Percentiles rank a stretch among this genome's conserved stretches.
Evolutionary conservation across 257 asterid species (phyloP).

Genomic region (Linaria vulgaris): DNA sequence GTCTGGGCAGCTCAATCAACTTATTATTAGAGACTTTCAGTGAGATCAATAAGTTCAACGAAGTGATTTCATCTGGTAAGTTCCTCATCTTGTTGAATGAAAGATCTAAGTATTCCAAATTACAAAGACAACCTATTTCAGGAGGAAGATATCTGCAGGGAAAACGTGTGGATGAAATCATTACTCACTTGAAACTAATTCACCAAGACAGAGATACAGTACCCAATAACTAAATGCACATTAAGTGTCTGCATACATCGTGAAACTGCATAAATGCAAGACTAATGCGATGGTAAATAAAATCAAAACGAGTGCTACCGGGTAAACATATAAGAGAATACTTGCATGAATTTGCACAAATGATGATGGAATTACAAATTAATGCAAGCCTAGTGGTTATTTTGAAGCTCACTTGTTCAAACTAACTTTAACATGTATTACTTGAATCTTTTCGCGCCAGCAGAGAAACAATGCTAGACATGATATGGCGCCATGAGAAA

Average conservation of each 20-base stretch:
- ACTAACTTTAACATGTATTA: neutral
- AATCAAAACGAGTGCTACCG: neutral
- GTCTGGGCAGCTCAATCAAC: conserved; percentile 68
- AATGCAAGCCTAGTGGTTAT: neutral
- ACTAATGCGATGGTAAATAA: neutral
- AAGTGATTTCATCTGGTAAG: conserved; percentile 76
- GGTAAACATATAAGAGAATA: neutral
- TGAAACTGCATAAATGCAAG: conserved; percentile 2
- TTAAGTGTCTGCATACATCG: conserved; percentile 2
- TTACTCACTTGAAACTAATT: conserved; percentile 12
- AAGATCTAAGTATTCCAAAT: conserved; percentile 80
- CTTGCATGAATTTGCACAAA: neutral
- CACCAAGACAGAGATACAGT: conserved; percentile 7
- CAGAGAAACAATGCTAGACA: neutral
- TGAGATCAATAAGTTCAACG: conserved; percentile 52
- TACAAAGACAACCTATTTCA: conserved; percentile 75
- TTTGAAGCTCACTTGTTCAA: neutral
- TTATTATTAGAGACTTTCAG: conserved; percentile 81
- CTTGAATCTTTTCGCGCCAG: neutral
- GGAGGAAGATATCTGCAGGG: conserved; percentile 89
- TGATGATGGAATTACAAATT: neutral
- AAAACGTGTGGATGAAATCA: conserved; percentile 20
- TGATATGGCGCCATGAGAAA: neutral
- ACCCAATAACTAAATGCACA: conserved; percentile 8
- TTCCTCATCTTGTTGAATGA: conserved; percentile 92